Evolutionary conservation across 225 moss, liverwort and hornwort genomes (phyloP), one percentile per base, ranked within the genome.

Genomic region (Pseudisothecium myosuroides): DNA sequence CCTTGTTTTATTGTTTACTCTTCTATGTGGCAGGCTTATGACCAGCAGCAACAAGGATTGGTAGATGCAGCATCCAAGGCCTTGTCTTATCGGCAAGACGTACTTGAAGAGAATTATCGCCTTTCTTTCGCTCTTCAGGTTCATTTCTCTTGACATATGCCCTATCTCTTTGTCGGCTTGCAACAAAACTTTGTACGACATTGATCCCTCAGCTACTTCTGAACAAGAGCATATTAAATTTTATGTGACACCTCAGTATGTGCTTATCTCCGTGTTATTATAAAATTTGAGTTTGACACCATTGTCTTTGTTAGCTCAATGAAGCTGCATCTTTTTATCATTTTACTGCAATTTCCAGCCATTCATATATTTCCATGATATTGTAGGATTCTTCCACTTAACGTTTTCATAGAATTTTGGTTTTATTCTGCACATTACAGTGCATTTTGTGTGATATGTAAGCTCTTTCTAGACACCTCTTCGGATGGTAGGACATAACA

Each of bases 61-160:
- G 94, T 98, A 81, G 96, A 98, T 92, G 98, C 98, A 85, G 95
- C 98, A 83, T 98, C 96, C 63, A 96, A 98, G 87, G 96, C 98
- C 63, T 93, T 98, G 66, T 96, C 96, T 39, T 98, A 96, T 85
- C 94, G 98, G 76, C 98, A 98, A 90, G 95, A 98, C 80, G 96
- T 98, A 23, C 90, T 98, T 90, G 96, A 98, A 93, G 98, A 98
- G 89, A 98, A 98, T 87, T 96, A 95, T 87, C 96, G 96, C 62
- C 98, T 98, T 63, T 92, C 93, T 76, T 98, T 95, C 85, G 93
- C 96, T 81, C 96, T 98, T 62, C 96, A 98, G 95, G 97, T 90
- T 88, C 88, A 89, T 91, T 84, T 66, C 73, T 72, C 86, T 78
- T 79, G 60, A 66, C 75, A 65, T 87, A 24, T 87, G 64, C 83